phyloP scores from a whole-genome alignment of 164 flowering plant species.

The Litsea cubeba region DNA sequence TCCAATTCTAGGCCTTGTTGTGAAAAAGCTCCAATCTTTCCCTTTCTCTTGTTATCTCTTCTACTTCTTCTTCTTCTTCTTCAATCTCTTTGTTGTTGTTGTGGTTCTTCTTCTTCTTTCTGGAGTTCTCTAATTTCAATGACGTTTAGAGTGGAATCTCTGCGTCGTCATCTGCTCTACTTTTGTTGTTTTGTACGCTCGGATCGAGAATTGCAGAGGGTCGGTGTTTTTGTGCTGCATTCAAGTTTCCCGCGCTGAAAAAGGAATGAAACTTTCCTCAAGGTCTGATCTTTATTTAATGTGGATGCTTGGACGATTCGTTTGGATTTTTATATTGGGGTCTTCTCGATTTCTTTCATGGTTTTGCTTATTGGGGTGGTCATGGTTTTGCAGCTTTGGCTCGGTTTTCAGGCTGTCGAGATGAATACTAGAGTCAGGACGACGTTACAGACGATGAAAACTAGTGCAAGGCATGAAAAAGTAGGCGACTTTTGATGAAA shows the following conservation, averaged over 20 bases:
- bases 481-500: conserved; percentile 26
- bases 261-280: conserved; percentile 18
- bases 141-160: conserved; percentile 8
- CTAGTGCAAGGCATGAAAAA: conserved; percentile 39
- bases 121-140: conserved; percentile 9
- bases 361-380: conserved; percentile 1
- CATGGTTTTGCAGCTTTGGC: conserved; percentile 1
- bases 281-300: conserved; percentile 11
- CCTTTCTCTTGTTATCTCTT: neutral
- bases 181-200: conserved; percentile 15
- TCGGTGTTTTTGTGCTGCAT: conserved; percentile 16
- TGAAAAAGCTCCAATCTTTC: neutral
- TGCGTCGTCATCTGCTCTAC: conserved; percentile 9
- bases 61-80: too few relatives aligned
- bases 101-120: neutral
- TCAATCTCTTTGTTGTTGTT: too few relatives aligned
- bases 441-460: conserved; percentile 38
- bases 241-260: conserved; percentile 27
- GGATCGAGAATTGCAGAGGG: conserved; percentile 21
- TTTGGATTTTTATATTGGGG: neutral
- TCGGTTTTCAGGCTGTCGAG: conserved; percentile 13
- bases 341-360: neutral
- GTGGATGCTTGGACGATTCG: neutral
- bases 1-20: neutral
- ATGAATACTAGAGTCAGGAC: conserved; percentile 52